A percentile compares a stretch with the other conserved stretches of the same genome.
phyloP scores from a whole-genome alignment of 495 filamentous ascomycete species.

The Cryomyces antarcticus region DNA sequence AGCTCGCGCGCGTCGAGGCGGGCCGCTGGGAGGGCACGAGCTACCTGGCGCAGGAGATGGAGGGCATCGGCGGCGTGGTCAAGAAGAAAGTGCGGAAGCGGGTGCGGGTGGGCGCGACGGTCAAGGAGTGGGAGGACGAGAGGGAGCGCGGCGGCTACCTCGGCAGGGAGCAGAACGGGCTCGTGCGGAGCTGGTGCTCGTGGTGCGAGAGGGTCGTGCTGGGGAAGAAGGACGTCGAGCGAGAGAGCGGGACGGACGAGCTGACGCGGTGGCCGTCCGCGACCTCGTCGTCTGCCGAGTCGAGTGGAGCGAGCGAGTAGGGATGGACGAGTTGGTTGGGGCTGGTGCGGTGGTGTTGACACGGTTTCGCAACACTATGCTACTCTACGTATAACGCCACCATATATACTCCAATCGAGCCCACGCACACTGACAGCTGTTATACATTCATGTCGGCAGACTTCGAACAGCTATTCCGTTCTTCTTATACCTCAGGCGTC shows the following conservation, averaged over 20 bases:
- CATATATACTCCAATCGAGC: not conserved
- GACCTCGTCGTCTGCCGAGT: not conserved
- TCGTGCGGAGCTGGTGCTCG: constrained; percentile 41
- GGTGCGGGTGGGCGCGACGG: constrained; percentile 58
- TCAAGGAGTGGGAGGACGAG: constrained; percentile 68
- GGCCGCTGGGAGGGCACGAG: constrained; percentile 31
- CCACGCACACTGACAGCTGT: not conserved
- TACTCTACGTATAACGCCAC: not conserved
- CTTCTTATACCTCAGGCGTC: no score
- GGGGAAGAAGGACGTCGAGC: constrained; percentile 19
- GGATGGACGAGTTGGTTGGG: not conserved
- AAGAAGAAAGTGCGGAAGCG: constrained; percentile 64
- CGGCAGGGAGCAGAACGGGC: constrained; percentile 31
- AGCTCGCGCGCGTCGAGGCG: constrained; percentile 12
- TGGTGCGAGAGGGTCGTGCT: constrained; percentile 46
- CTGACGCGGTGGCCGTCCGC: not conserved
- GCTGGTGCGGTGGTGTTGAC: not conserved
- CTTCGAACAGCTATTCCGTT: no score
- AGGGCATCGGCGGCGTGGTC: constrained; percentile 66
- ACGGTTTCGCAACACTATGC: not conserved
- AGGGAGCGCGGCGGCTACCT: constrained; percentile 32
- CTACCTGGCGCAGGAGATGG: constrained; percentile 66
- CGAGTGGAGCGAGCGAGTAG: no score
- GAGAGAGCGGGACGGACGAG: not conserved
- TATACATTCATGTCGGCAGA: no score